Evolutionary conservation across 2,329 filamentous ascomycete species (phyloP).

Genomic region (Pleoardoris graminearum): DNA sequence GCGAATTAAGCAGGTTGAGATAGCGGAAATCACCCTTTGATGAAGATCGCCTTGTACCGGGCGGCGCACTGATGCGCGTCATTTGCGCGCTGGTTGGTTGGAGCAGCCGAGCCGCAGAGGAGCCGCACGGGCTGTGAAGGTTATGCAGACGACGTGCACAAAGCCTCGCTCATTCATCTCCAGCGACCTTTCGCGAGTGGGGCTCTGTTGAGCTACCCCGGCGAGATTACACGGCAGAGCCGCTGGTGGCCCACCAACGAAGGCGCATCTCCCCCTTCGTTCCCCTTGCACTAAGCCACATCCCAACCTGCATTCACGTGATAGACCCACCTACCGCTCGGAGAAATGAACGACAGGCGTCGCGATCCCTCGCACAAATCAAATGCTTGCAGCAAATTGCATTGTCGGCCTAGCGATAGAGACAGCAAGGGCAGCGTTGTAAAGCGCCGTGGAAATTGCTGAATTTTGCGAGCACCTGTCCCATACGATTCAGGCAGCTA

Average conservation of each 20-base stretch:
- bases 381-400: no score
- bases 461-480: neutral
- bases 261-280: neutral
- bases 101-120: slow-evolving; percentile 4
- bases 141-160: slow-evolving; percentile 10
- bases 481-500: no score
- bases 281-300: neutral
- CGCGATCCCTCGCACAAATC: neutral
- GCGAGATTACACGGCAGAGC: slow-evolving; percentile 5
- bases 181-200: neutral
- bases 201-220: neutral
- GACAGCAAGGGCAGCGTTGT: no score
- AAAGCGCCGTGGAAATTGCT: slow-evolving; percentile 4
- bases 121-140: neutral
- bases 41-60: slow-evolving; percentile 4
- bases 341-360: neutral
- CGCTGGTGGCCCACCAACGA: neutral
- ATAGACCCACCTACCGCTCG: neutral
- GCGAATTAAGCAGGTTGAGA: slow-evolving; percentile 1
- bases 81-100: neutral
- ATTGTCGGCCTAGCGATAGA: no score
- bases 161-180: neutral
- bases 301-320: neutral
- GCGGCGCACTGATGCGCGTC: neutral
- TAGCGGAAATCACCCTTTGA: slow-evolving; percentile 9